Percentiles rank a stretch among this genome's conserved stretches.
Evolutionary conservation across 768 basidiomycete species (phyloP).

Genomic region (Dacryopinax primogenitus): DNA sequence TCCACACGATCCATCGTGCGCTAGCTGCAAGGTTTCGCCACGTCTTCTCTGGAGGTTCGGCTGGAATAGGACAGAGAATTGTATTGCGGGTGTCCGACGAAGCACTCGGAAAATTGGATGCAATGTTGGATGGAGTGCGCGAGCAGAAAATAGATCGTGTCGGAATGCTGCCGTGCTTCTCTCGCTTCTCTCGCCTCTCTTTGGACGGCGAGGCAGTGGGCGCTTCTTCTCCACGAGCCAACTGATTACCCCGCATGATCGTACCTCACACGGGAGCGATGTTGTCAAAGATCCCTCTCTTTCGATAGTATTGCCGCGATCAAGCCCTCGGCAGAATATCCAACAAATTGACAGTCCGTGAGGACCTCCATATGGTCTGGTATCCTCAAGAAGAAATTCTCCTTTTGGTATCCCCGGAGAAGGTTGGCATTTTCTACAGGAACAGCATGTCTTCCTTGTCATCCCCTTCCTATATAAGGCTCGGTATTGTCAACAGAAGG

Average conservation of each 20-base stretch:
- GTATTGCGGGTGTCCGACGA: too few relatives aligned
- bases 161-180: too few relatives aligned
- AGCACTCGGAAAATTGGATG: too few relatives aligned
- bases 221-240: not conserved
- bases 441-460: not conserved
- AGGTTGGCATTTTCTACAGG: not conserved
- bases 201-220: too few relatives aligned
- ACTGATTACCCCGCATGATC: conserved; percentile 2
- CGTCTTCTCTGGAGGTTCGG: not conserved
- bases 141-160: too few relatives aligned
- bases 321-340: too few relatives aligned
- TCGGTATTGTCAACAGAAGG: not conserved
- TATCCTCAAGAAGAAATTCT: not conserved
- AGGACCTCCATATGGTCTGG: not conserved
- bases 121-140: too few relatives aligned
- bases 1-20: not conserved
- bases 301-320: too few relatives aligned
- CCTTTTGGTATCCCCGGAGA: not conserved
- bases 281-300: too few relatives aligned
- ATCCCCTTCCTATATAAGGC: not conserved
- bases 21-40: not conserved
- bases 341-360: too few relatives aligned
- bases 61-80: not conserved
- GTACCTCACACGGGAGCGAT: too few relatives aligned
- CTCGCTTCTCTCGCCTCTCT: too few relatives aligned